Conservation (phyloP, 1,284 basidiomycete genomes). For the Sanghuangporus weigelae region DNA sequence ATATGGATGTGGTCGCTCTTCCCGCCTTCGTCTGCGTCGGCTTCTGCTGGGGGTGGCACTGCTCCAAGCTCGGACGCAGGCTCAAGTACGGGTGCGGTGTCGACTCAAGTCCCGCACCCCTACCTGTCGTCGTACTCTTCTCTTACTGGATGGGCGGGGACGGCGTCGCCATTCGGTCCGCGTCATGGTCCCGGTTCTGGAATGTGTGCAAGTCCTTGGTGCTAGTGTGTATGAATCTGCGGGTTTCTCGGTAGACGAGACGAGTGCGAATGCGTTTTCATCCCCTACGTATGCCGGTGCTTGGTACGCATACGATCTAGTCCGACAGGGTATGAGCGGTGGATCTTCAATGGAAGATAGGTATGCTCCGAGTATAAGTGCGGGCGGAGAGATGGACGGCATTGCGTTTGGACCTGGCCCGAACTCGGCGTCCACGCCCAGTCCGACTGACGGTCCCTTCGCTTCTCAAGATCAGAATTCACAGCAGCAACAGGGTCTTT, state of each 20-base stretch:
- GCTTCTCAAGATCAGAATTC: neutral
- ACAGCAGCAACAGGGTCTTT: neutral
- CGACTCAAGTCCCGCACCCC: neutral
- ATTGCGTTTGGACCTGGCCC: neutral
- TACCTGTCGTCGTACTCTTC: constrained; percentile 16
- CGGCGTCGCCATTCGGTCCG: neutral
- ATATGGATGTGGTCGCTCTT: neutral
- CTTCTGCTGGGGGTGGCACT: neutral
- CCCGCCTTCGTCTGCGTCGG: neutral
- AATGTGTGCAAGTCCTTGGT: neutral
- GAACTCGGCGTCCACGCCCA: neutral
- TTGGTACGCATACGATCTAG: neutral
- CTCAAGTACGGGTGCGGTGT: neutral
- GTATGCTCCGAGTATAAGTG: neutral
- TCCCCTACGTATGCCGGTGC: neutral
- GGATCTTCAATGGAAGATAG: neutral
- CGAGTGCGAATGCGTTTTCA: neutral
- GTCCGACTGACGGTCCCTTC: neutral
- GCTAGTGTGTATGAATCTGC: neutral
- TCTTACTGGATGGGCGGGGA: constrained; percentile 15
- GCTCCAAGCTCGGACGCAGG: neutral
- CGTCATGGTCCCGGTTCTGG: neutral
- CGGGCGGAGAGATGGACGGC: neutral
- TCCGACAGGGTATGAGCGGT: neutral
- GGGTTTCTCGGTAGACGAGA: neutral